Conservation (phyloP, 352 stramenopile species). For the Pythium phragmiticola region DNA sequence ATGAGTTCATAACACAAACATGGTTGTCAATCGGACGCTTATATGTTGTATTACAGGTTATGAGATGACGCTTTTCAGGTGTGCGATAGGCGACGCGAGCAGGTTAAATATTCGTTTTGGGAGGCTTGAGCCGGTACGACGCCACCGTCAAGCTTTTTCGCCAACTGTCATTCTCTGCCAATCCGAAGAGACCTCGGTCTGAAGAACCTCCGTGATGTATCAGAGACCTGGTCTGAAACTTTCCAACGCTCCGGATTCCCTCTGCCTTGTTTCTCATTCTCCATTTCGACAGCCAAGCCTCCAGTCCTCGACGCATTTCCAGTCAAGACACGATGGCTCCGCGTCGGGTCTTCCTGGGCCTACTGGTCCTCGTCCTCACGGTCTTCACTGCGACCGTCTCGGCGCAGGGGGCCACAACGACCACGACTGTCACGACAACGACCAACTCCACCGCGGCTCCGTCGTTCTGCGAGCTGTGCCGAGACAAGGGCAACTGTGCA, state of each 20-base stretch:
- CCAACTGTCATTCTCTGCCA: too few relatives aligned
- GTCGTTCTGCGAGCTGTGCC: too few relatives aligned
- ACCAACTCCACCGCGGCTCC: background rate
- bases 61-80: background rate
- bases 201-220: background rate
- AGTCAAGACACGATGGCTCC: background rate
- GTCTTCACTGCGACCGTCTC: background rate
- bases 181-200: too few relatives aligned
- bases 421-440: slow-evolving; percentile 2
- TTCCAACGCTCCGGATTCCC: too few relatives aligned
- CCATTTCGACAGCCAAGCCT: background rate
- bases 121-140: too few relatives aligned
- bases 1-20: too few relatives aligned
- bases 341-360: slow-evolving; percentile 3
- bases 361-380: slow-evolving; percentile 2
- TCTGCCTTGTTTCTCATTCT: background rate
- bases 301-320: background rate
- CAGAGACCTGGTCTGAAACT: too few relatives aligned
- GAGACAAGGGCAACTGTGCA: too few relatives aligned
- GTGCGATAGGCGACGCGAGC: background rate
- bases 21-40: too few relatives aligned
- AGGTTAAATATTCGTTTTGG: background rate
- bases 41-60: background rate
- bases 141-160: too few relatives aligned
- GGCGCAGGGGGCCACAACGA: background rate